A percentile compares a stretch with the other conserved stretches of the same genome.
These are phyloP conservation scores for Penicillium hordei DNA, from an alignment of 2,329 filamentous ascomycete species.

Conservation along the genomic window DNA sequence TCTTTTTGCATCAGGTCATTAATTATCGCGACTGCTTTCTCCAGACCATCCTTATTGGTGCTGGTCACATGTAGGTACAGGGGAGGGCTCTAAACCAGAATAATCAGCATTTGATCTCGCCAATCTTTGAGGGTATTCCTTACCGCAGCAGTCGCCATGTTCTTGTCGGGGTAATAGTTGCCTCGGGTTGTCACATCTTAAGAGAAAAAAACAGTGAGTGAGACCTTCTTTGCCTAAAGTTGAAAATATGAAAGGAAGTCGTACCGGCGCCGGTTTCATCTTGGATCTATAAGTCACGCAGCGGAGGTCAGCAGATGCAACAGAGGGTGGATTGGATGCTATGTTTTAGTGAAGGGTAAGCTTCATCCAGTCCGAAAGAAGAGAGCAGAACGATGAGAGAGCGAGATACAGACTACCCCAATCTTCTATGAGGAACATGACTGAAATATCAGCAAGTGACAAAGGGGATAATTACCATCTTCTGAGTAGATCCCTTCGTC, in stretches of 20 bases:
- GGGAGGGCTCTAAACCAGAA: slow-evolving; percentile 70
- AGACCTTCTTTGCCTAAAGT: slow-evolving; percentile 57
- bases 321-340: slow-evolving; percentile 63
- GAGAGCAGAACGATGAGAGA: slow-evolving; percentile 29
- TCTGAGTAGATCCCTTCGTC: slow-evolving; percentile 95
- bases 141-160: slow-evolving; percentile 91
- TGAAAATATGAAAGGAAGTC: slow-evolving; percentile 53
- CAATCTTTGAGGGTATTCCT: slow-evolving; percentile 39
- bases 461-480: slow-evolving; percentile 94
- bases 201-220: slow-evolving; percentile 49
- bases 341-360: slow-evolving; percentile 64
- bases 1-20: slow-evolving; percentile 96
- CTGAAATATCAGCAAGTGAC: slow-evolving; percentile 65
- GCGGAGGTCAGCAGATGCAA: slow-evolving; percentile 91
- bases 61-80: slow-evolving; percentile 95
- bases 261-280: slow-evolving; percentile 99
- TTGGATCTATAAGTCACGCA: slow-evolving; percentile 95
- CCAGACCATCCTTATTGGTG: slow-evolving; percentile 85
- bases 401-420: slow-evolving; percentile 36
- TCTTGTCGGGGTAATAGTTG: slow-evolving; percentile 96
- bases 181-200: slow-evolving; percentile 98
- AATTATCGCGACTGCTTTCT: slow-evolving; percentile 82
- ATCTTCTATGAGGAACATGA: slow-evolving; percentile 40
- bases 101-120: background rate
- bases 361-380: slow-evolving; percentile 60